phyloP scores from a whole-genome alignment of 345 rosid species.

The Eucalyptus tenuipes region DNA sequence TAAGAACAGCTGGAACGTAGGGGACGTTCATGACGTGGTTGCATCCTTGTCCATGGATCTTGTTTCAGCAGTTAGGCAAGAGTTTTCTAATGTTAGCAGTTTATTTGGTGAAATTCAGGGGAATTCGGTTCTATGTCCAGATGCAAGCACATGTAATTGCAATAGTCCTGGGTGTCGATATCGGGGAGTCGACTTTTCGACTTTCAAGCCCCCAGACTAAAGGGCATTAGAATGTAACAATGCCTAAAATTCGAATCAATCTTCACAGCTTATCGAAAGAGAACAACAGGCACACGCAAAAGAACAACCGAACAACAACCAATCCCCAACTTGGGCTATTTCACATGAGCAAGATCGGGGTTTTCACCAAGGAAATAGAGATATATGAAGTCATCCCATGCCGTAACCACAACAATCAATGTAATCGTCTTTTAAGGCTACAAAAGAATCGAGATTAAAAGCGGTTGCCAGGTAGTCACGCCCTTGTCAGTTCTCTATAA shows the following conservation, averaged over 20 bases:
- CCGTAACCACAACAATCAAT: neutral
- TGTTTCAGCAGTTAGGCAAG: conserved; percentile 43
- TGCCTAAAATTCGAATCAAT: no score
- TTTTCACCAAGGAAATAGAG: neutral
- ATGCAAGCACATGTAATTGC: conserved; percentile 24
- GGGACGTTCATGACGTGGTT: conserved; percentile 60
- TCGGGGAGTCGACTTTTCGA: no score
- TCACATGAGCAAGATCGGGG: neutral
- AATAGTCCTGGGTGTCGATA: conserved; percentile 11
- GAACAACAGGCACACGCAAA: neutral
- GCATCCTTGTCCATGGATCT: conserved; percentile 60
- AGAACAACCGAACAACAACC: neutral
- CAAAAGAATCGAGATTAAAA: neutral
- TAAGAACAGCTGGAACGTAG: conserved; percentile 24
- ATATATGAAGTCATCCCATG: neutral
- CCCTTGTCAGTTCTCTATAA: neutral
- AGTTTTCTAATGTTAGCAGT: conserved; percentile 13
- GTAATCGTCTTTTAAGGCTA: neutral
- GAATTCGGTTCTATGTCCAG: conserved; percentile 7
- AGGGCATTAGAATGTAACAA: no score
- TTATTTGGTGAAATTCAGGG: conserved; percentile 8
- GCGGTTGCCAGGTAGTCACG: neutral
- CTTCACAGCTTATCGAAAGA: neutral
- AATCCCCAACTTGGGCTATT: neutral
- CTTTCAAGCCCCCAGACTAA: no score